Percentiles rank a stretch among this genome's conserved stretches.
These are phyloP conservation scores for Boletus rubroflammeus DNA, from an alignment of 768 basidiomycete species.

Conservation along the genomic window DNA sequence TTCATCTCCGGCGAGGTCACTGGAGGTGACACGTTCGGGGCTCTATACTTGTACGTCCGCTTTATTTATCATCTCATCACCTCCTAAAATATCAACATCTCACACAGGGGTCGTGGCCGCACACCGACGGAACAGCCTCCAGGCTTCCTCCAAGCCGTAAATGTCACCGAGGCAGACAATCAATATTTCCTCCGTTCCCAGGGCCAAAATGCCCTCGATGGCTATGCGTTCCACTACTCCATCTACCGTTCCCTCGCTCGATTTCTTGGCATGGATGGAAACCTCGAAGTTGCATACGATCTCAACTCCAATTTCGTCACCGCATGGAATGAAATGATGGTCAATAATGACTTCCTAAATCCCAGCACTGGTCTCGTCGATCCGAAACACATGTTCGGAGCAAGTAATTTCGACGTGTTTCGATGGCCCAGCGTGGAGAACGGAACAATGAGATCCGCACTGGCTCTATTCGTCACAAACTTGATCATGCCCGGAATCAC, in stretches of 20 bases:
- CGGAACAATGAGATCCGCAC: constrained; percentile 70
- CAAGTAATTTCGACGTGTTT: constrained; percentile 94
- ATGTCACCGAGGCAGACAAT: constrained; percentile 53
- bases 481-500: constrained; percentile 87
- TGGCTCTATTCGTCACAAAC: constrained; percentile 75
- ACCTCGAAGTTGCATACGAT: constrained; percentile 87
- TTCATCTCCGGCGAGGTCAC: constrained; percentile 92
- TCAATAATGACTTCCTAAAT: constrained; percentile 85
- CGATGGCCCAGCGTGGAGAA: constrained; percentile 89
- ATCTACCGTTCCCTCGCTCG: constrained; percentile 83
- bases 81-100: constrained; percentile 3
- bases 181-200: constrained; percentile 79
- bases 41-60: constrained; percentile 70
- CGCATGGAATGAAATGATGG: constrained; percentile 90
- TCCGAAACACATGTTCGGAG: constrained; percentile 86
- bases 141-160: constrained; percentile 66
- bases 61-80: background rate
- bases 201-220: constrained; percentile 62
- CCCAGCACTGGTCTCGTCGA: constrained; percentile 60
- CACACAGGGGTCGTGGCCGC: constrained; percentile 77
- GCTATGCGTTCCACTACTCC: constrained; percentile 91
- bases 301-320: constrained; percentile 77
- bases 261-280: constrained; percentile 95
- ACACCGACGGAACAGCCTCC: constrained; percentile 68
- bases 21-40: constrained; percentile 87